Evolutionary conservation across 805 yeast species (phyloP).

Genomic region (Brettanomyces anomalus): DNA sequence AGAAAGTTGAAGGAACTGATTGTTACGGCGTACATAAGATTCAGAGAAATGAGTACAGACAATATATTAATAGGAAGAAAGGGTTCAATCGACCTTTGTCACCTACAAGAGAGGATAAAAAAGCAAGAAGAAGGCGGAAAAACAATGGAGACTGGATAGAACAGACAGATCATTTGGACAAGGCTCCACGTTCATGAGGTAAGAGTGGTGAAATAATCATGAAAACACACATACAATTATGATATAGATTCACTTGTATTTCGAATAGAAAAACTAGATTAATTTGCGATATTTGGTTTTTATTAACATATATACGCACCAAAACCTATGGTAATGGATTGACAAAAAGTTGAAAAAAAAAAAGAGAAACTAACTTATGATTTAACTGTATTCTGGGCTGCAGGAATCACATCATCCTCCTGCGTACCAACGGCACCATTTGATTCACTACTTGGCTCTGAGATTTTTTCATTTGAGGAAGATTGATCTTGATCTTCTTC

Average conservation of each 20-base stretch:
- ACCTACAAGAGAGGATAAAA: slow-evolving; percentile 23
- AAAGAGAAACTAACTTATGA: too few relatives aligned
- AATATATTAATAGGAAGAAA: slow-evolving; percentile 49
- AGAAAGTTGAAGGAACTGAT: slow-evolving; percentile 41
- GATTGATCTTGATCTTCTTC: neutral
- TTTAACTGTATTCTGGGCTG: too few relatives aligned
- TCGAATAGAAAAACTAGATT: too few relatives aligned
- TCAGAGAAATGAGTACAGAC: slow-evolving; percentile 39
- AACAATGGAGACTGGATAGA: neutral
- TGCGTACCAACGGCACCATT: neutral
- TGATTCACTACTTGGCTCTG: neutral
- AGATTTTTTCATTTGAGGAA: neutral
- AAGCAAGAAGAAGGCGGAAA: slow-evolving; percentile 3
- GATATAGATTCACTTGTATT: neutral
- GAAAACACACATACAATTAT: too few relatives aligned
- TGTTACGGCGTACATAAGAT: slow-evolving; percentile 33
- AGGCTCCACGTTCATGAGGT: neutral
- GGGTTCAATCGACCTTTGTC: slow-evolving; percentile 50
- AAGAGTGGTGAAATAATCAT: neutral
- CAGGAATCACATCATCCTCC: too few relatives aligned
- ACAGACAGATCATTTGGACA: too few relatives aligned
- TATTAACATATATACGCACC: too few relatives aligned
- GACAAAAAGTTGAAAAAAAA: too few relatives aligned
- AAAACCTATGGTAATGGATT: too few relatives aligned
- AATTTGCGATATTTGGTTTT: too few relatives aligned